Evolutionary conservation across 495 filamentous ascomycete genomes (phyloP).

Genomic region (Penicillium robsamsonii): DNA sequence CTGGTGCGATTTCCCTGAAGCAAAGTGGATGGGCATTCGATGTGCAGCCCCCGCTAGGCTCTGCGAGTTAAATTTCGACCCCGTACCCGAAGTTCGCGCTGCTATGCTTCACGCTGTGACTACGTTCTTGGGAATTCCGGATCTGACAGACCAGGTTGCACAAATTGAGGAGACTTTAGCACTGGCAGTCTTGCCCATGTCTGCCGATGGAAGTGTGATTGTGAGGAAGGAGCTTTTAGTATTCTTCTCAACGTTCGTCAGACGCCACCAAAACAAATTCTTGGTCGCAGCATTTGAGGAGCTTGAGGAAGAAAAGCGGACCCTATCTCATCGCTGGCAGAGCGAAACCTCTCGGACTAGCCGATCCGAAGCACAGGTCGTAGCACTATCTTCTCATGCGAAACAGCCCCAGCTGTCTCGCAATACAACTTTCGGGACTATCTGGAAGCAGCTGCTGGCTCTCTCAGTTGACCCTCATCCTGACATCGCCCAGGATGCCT

Average conservation of each 20-base stretch:
- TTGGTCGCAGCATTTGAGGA: constrained; percentile 90
- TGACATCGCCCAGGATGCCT: constrained; percentile 82
- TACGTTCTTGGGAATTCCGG: constrained; percentile 88
- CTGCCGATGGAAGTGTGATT: constrained; percentile 85
- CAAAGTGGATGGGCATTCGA: constrained; percentile 89
- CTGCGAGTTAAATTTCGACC: constrained; percentile 77
- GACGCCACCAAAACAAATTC: constrained; percentile 89
- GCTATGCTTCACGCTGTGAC: constrained; percentile 92
- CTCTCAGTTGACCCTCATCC: constrained; percentile 93
- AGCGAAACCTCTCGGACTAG: constrained; percentile 24
- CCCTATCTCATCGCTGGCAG: constrained; percentile 48
- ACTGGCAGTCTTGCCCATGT: constrained; percentile 79
- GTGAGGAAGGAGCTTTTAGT: constrained; percentile 90
- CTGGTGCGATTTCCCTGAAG: constrained; percentile 86
- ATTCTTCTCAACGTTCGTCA: constrained; percentile 89
- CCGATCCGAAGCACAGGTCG: constrained; percentile 18
- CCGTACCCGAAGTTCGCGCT: constrained; percentile 89
- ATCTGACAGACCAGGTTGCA: constrained; percentile 86
- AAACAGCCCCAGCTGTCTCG: constrained; percentile 58
- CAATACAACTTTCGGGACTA: constrained; percentile 83
- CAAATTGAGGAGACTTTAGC: constrained; percentile 87
- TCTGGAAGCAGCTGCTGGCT: constrained; percentile 90
- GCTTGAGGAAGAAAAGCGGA: constrained; percentile 77
- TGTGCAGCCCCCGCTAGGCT: constrained; percentile 76
- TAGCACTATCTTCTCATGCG: constrained; percentile 7